phyloP scores from a whole-genome alignment of 352 stramenopile genomes.

The Phytophthora nicotianae region DNA sequence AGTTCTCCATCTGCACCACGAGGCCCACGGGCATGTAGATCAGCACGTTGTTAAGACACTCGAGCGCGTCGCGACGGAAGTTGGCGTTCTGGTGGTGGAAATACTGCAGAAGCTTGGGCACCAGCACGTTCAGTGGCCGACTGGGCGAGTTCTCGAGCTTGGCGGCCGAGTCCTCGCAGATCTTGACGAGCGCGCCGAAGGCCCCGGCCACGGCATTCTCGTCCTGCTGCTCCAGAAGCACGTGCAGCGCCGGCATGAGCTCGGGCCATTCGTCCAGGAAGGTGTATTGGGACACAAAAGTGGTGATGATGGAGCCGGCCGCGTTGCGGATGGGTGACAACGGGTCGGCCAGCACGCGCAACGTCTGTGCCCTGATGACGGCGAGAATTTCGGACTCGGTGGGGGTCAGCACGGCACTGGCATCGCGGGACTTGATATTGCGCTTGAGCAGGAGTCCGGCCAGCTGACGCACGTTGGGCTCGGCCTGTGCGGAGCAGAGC shows the following conservation, averaged over 20 bases:
- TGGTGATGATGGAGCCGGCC: slow-evolving; percentile 81
- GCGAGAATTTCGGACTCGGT: slow-evolving; percentile 80
- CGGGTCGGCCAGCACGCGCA: slow-evolving; percentile 69
- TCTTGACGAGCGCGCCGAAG: slow-evolving; percentile 88
- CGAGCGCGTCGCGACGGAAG: slow-evolving; percentile 87
- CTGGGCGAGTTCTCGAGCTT: slow-evolving; percentile 91
- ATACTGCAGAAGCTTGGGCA: slow-evolving; percentile 90
- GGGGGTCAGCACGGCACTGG: slow-evolving; percentile 49
- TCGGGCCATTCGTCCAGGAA: slow-evolving; percentile 90
- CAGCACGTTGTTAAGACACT: slow-evolving; percentile 91
- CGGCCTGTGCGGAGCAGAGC: slow-evolving; percentile 63
- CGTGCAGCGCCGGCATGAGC: slow-evolving; percentile 77
- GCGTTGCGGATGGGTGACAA: slow-evolving; percentile 76
- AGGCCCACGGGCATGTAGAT: slow-evolving; percentile 89
- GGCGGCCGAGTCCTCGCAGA: slow-evolving; percentile 89
- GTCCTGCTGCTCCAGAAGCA: slow-evolving; percentile 61
- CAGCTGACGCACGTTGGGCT: slow-evolving; percentile 76
- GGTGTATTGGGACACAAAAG: slow-evolving; percentile 87
- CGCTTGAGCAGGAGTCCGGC: slow-evolving; percentile 85
- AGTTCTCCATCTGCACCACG: slow-evolving; percentile 91
- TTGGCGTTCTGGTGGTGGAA: slow-evolving; percentile 80
- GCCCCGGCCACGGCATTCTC: slow-evolving; percentile 82
- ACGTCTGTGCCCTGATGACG: slow-evolving; percentile 78
- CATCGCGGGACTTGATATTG: slow-evolving; percentile 85
- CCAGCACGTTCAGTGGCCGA: slow-evolving; percentile 84